Base-by-base conservation (phyloP, 1,139 yeast genomes). In the Kodamaea suecica region DNA sequence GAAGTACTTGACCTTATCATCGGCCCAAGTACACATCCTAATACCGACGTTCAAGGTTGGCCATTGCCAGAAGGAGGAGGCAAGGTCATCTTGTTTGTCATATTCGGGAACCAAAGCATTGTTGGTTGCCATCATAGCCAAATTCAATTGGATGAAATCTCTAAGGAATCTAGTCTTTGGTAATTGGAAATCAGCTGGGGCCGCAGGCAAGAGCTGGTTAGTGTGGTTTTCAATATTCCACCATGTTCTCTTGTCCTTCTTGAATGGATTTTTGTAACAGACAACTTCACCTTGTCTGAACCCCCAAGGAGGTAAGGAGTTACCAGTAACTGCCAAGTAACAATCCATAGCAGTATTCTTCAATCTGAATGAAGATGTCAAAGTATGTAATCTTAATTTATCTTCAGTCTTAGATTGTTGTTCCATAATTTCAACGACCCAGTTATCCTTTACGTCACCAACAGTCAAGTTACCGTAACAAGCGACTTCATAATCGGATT, bases 61-160 rank as follows among this genome's bases (percentile, higher is more conserved):
- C 99, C 99, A 94, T 73, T 94, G 92, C 98, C 98, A 94, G 50
- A 92, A 92, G 33, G 78, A 59, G 12, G 97, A 87, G 2, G 97
- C 95, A 50, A 94, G 75, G 49, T 83, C 90, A 57, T 94, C 99
- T 50, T 77, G 80, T 63, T 92, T 90, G 49, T 94, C 98, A 12
- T 73, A 61, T 54, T 92, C 98, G 23, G 98, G 97, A 38, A 92
- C 80, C 55, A 92, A 76, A 3, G 96, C 97, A 53, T 94, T 94
- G 68, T 94, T 94, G 30, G 97, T 86, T 17, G 97, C 96, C 97
- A 90, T 88, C 97, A 92, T 94, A 15, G 97, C 98, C 55, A 88
- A 78, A 60, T 92, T 92, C 52, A 94, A 70, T 63, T 88, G 96
- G 47, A 94, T 69, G 49, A 94, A 94, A 66, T 92, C 97, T 49